A percentile compares a stretch with the other conserved stretches of the same genome.
Evolutionary conservation across 1,139 yeast species (phyloP).

Genomic region (Yamadazyma aaseri): DNA sequence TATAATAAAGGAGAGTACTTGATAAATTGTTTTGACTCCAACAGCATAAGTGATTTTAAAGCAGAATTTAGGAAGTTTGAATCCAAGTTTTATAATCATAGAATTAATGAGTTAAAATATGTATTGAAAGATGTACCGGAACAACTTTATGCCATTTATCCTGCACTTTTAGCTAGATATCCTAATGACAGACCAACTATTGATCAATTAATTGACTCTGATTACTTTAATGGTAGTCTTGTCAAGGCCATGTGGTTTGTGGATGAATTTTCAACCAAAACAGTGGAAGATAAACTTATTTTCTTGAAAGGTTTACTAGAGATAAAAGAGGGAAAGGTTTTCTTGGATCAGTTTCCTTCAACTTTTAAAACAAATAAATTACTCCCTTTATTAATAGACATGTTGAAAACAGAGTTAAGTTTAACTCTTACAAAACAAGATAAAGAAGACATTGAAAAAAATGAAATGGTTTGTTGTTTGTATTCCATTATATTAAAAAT

Average conservation of each 20-base stretch:
- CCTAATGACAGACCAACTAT: conserved; percentile 45
- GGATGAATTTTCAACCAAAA: conserved; percentile 81
- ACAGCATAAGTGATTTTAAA: conserved; percentile 48
- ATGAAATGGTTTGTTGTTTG: conserved; percentile 49
- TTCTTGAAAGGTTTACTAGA: conserved; percentile 65
- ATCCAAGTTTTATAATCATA: conserved; percentile 40
- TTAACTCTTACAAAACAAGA: conserved; percentile 17
- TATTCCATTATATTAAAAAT: conserved; percentile 61
- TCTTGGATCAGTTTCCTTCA: conserved; percentile 69
- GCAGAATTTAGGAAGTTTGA: conserved; percentile 44
- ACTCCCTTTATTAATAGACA: conserved; percentile 62
- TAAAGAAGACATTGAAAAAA: conserved; percentile 13
- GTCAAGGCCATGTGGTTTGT: conserved; percentile 79
- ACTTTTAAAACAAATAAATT: conserved; percentile 69
- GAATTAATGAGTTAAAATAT: conserved; percentile 46
- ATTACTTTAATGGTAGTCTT: conserved; percentile 73
- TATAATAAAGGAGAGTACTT: conserved; percentile 50
- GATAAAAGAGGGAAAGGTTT: conserved; percentile 20
- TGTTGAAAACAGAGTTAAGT: conserved; percentile 35
- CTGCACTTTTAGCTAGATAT: conserved; percentile 43
- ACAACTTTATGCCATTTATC: conserved; percentile 27
- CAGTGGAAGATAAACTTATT: conserved; percentile 62
- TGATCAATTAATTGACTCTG: conserved; percentile 53
- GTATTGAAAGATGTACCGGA: conserved; percentile 45
- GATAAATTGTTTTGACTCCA: conserved; percentile 49